Conservation (phyloP, 139 green algal genomes). For the Coelastrella sp. region DNA sequence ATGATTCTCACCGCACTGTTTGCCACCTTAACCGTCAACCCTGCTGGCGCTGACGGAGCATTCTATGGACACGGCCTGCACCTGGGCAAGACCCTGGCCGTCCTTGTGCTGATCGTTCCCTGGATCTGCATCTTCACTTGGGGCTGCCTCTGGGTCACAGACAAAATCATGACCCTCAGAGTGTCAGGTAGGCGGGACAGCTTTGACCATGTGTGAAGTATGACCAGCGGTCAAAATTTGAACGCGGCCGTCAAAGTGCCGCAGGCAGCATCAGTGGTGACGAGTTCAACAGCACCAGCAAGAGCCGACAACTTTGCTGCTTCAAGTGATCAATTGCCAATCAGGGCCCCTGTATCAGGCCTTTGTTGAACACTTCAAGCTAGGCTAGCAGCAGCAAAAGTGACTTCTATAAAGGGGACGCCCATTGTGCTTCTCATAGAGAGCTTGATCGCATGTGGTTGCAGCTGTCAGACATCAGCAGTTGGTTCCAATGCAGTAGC, state of each 20-base stretch:
- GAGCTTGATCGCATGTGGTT: too few relatives aligned
- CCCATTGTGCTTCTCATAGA: too few relatives aligned
- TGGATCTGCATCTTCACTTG: slow-evolving; percentile 33
- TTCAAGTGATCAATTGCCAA: too few relatives aligned
- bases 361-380: too few relatives aligned
- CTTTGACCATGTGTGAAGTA: not conserved
- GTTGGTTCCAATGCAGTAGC: not conserved
- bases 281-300: too few relatives aligned
- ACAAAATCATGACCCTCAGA: slow-evolving; percentile 38
- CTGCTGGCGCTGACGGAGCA: not conserved
- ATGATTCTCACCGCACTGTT: slow-evolving; percentile 30
- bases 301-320: too few relatives aligned
- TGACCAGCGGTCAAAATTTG: not conserved
- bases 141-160: slow-evolving; percentile 40
- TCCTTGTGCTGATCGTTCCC: slow-evolving; percentile 32
- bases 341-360: too few relatives aligned
- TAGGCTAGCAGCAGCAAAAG: too few relatives aligned
- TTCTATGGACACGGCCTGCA: slow-evolving; percentile 38
- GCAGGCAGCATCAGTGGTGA: too few relatives aligned
- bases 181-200: not conserved
- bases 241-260: not conserved
- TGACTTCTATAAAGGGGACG: too few relatives aligned
- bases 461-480: not conserved
- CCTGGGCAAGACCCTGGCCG: slow-evolving; percentile 32
- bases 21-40: slow-evolving; percentile 3